Evolutionary conservation across 768 basidiomycete species (phyloP), one percentile per base, ranked within the genome.

Genomic region (Exidia glandulosa): DNA sequence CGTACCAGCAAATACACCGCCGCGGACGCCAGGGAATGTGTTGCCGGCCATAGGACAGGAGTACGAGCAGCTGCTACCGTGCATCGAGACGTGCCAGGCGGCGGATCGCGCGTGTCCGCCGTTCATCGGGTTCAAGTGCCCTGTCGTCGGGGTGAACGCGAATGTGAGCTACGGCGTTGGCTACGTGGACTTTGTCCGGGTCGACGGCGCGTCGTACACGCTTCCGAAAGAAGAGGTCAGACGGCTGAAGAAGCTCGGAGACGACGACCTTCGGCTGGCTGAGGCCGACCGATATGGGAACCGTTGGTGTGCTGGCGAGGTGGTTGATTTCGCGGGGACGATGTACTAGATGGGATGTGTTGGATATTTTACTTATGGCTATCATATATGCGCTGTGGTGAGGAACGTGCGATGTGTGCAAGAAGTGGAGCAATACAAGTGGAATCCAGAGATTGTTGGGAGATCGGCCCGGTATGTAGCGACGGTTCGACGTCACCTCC

Each of bases 41-140:
- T 72, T 85, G 47, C 79, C 83, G n/a, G 58, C 75, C 13, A 71
- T 78, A 63, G 64, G 67, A 2, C 70, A 67, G 23, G 58, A 74
- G 1, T 90, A 88, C 71, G 74, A 71, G n/a, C 77, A 80, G 67
- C 72, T 94, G 16, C 73, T 88, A 33, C 90, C 92, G 2, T 93
- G 90, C 68, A 72, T 90, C 10, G 92, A 91, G 72, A 81, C 80
- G 32, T 94, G 92, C 72, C 78, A 81, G 19, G 77, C 80, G 1
- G 83, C 81, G 27, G 86, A 88, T 63, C 81, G 91, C 30, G 81
- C 88, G 12, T 94, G 91, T 68, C 91, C 91, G 3, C 76, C 76
- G 31, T 83, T 89, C 65, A 63, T 94, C 10, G 78, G 80, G 2
- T 87, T 90, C 72, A 71, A 72, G 62, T 93, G 91, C 63, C 91